Evolutionary conservation across 73 alveolate genomes (phyloP), one percentile per base, ranked within the genome.

Genomic region (Paramecium pentaurelia): DNA sequence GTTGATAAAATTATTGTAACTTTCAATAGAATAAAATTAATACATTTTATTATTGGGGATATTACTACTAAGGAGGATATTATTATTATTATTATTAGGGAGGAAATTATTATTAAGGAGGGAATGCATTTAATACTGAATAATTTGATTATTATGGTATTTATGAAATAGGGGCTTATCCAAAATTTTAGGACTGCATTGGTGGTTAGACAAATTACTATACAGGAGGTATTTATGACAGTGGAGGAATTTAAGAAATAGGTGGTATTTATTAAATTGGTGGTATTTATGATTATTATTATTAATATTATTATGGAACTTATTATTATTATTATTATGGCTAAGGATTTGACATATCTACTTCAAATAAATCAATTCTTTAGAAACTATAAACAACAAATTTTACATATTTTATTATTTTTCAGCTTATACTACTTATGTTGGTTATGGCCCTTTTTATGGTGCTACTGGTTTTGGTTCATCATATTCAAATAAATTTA

Each of bases 401-500:
- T 54, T n/a, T 18, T 64, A 64, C 84, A 64, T 64, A 8, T 64
- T 64, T 64, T 64, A 64, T 28, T 64, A 64, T 28, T 64, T 64
- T 32, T 28, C 51, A 28, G 84, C 54, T 64, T 64, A 28, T 16
- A 64, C 84, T 2, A 51, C 70, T n/a, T 54, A 28, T 6, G 84
- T 34, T 64, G 16, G 49, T 64, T 64, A 64, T 4, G 84, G 84
- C 2, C 70, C 70, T n/a, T 54, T 54, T n/a, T 75, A 75, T 80
- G 45, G 2, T 38, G 22, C 87, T 14, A 51, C 60, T 34, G 58
- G 58, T 38, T 73, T 34, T 25, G 91, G 91, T 45, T 42, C 91
- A 32, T 80, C 91, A 4, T 25, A 25, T 47, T 80, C 91, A 80
- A 80, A 80, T 64, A 80, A 80, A 47, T 80, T 42, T 80, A 80